These are phyloP conservation scores for Breynia disticha DNA, from an alignment of 441 rosid genomes.

Conservation along the genomic window DNA sequence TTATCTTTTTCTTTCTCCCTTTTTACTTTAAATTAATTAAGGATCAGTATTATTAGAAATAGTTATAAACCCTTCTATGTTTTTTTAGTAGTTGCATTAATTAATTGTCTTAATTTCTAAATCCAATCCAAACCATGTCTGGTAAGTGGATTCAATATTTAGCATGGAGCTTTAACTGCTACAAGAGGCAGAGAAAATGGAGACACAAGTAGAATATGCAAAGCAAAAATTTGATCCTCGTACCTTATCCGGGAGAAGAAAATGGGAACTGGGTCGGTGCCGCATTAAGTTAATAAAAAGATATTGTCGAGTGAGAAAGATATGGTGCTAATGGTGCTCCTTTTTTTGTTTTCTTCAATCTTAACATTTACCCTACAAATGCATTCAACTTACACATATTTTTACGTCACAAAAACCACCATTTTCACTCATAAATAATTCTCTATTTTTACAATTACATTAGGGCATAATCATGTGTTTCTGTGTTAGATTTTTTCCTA, in stretches of 20 bases:
- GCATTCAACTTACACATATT: not conserved
- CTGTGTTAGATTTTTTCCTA: not conserved
- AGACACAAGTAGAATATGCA: conserved; percentile 10
- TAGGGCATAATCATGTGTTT: not conserved
- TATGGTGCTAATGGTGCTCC: conserved; percentile 18
- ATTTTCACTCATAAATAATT: not conserved
- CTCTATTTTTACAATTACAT: not conserved
- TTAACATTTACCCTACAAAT: not conserved
- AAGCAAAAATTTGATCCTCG: conserved; percentile 16
- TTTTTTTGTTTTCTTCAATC: conserved; percentile 4
- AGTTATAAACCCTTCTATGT: not conserved
- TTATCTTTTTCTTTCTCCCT: not conserved
- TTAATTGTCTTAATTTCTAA: too few relatives aligned
- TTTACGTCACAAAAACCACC: conserved; percentile 1
- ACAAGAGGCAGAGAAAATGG: not conserved
- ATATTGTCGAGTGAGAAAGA: conserved; percentile 12
- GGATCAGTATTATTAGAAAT: not conserved
- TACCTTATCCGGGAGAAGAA: conserved; percentile 18
- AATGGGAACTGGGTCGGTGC: conserved; percentile 18
- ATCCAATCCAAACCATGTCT: too few relatives aligned
- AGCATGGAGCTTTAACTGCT: not conserved
- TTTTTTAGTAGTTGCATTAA: too few relatives aligned
- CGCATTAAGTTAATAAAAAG: conserved; percentile 9
- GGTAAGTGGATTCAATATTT: too few relatives aligned
- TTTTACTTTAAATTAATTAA: conserved; percentile 1